Conservation (phyloP, 106 monocot species). For the Dendrobium catenatum region DNA sequence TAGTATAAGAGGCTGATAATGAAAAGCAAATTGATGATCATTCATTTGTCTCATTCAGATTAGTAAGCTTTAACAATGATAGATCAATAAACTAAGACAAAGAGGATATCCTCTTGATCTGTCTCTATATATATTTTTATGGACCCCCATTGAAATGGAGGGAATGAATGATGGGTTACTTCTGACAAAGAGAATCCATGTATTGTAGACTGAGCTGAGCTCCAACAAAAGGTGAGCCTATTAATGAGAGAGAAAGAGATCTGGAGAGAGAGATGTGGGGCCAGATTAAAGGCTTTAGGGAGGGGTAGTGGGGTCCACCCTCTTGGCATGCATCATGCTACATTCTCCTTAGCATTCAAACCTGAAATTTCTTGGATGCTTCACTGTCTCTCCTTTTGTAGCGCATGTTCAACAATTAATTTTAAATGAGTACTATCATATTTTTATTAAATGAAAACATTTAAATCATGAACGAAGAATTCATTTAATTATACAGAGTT, state of each 20-base stretch:
- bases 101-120: neutral
- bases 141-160: neutral
- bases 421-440: no score
- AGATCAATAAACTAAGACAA: neutral
- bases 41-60: no score
- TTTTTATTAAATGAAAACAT: no score
- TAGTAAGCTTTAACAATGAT: no score
- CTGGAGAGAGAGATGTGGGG: no score
- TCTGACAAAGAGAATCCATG: constrained; percentile 1
- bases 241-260: neutral
- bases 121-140: neutral
- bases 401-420: neutral
- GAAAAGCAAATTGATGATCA: neutral
- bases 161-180: neutral
- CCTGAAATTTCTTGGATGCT: neutral
- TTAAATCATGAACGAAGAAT: no score
- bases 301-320: neutral
- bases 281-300: no score
- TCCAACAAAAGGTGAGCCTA: neutral
- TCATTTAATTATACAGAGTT: no score
- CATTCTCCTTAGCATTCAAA: neutral
- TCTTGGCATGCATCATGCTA: neutral
- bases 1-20: no score
- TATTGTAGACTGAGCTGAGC: neutral
- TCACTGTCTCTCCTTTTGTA: neutral